Conservation (phyloP, 352 stramenopile genomes). For the Sclerospora graminicola region DNA sequence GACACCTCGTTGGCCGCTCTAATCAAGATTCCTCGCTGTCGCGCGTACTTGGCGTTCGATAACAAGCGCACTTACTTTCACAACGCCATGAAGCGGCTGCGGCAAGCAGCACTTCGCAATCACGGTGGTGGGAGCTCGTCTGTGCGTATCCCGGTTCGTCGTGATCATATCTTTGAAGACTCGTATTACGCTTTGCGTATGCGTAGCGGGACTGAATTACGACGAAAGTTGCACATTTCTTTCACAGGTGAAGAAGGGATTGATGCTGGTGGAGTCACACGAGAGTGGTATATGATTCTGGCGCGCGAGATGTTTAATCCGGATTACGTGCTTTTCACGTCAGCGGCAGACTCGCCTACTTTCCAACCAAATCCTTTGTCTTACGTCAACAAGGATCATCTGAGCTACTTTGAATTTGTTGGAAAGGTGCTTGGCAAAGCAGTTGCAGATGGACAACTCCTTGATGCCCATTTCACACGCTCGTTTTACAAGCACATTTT, state of each 20-base stretch:
- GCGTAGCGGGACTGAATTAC: constrained; percentile 94
- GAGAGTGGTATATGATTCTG: constrained; percentile 98
- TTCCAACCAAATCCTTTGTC: constrained; percentile 99
- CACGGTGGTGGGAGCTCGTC: constrained; percentile 88
- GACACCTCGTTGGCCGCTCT: constrained; percentile 93
- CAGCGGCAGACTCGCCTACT: constrained; percentile 95
- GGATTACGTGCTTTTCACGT: constrained; percentile 99
- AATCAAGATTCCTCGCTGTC: constrained; percentile 92
- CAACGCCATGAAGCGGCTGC: constrained; percentile 88
- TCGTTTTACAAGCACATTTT: constrained; percentile 99
- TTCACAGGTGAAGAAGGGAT: constrained; percentile 98
- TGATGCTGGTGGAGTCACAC: constrained; percentile 96
- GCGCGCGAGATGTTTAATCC: constrained; percentile 99
- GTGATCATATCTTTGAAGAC: constrained; percentile 98
- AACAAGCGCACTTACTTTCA: constrained; percentile 99
- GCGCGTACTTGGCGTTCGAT: constrained; percentile 97
- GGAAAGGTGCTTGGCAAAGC: constrained; percentile 98
- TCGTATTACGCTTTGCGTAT: constrained; percentile 96
- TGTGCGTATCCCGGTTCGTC: constrained; percentile 83
- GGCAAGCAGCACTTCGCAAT: constrained; percentile 69
- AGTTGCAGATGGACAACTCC: constrained; percentile 95
- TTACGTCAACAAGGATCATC: constrained; percentile 97
- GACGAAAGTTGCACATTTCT: constrained; percentile 95
- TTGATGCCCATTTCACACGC: constrained; percentile 98
- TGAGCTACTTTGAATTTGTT: constrained; percentile 98